Percentiles rank a stretch among this genome's conserved stretches.
These are phyloP conservation scores for Zalerion maritima DNA, from an alignment of 495 filamentous ascomycete species.

Conservation along the genomic window DNA sequence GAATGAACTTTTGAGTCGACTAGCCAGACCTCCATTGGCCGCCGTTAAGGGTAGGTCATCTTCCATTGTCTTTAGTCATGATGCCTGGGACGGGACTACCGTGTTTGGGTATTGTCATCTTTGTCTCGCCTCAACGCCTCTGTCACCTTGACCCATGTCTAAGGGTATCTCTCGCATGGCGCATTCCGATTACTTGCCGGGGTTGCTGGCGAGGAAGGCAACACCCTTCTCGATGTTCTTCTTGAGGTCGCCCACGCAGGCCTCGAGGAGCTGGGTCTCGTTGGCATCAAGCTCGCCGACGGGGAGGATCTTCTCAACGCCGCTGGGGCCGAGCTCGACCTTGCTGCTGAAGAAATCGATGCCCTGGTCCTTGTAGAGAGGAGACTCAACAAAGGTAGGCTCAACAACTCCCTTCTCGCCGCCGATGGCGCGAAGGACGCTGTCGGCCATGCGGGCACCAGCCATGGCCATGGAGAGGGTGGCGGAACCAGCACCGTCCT, in stretches of 20 bases:
- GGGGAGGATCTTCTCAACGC: slow-evolving; percentile 81
- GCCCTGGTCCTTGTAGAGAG: slow-evolving; percentile 94
- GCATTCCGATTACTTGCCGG: slow-evolving; percentile 39
- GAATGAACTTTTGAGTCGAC: too few species aligned
- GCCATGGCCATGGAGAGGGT: slow-evolving; percentile 99
- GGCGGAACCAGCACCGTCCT: slow-evolving; percentile 94
- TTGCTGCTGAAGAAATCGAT: slow-evolving; percentile 88
- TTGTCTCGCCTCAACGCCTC: too few species aligned
- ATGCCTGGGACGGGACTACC: too few species aligned
- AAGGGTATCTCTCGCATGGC: too few species aligned
- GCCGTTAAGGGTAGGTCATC: too few species aligned
- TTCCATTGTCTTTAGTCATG: too few species aligned
- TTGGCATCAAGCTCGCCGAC: slow-evolving; percentile 67
- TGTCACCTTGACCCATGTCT: too few species aligned
- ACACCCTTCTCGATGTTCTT: slow-evolving; percentile 52
- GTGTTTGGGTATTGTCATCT: too few species aligned
- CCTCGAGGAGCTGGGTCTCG: slow-evolving; percentile 83
- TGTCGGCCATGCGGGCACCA: slow-evolving; percentile 93
- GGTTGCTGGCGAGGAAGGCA: slow-evolving; percentile 36
- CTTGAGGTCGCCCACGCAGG: slow-evolving; percentile 72
- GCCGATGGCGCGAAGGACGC: slow-evolving; percentile 78
- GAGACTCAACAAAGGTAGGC: slow-evolving; percentile 92
- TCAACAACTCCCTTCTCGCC: slow-evolving; percentile 92
- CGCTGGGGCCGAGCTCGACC: slow-evolving; percentile 91
- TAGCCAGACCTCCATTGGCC: too few species aligned